A percentile compares a stretch with the other conserved stretches of the same genome.
These are phyloP conservation scores for Lyophyllum semitale DNA, from an alignment of 768 basidiomycete genomes.

Conservation along the genomic window DNA sequence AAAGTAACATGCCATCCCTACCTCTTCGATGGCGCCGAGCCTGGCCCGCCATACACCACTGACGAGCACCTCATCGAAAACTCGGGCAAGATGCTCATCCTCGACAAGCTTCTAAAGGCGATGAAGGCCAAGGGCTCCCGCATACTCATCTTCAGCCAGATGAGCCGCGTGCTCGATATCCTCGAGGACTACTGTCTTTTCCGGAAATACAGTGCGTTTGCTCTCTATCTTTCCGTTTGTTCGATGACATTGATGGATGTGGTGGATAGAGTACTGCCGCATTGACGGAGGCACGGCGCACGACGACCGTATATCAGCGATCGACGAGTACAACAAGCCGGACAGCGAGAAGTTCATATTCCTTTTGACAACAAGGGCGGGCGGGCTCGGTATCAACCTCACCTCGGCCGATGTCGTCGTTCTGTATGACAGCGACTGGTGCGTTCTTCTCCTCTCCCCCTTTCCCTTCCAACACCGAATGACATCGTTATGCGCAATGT, in stretches of 20 bases:
- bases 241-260: constrained; percentile 4
- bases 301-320: constrained; percentile 92
- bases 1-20: constrained; percentile 93
- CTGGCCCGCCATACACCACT: constrained; percentile 97
- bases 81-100: constrained; percentile 95
- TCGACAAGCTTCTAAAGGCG: constrained; percentile 86
- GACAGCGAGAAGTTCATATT: constrained; percentile 96
- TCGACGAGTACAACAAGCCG: constrained; percentile 97
- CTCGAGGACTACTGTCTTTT: constrained; percentile 97
- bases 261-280: constrained; percentile 83
- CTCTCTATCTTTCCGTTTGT: not conserved
- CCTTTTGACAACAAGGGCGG: constrained; percentile 93
- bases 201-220: constrained; percentile 78
- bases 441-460: constrained; percentile 16
- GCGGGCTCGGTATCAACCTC: constrained; percentile 95
- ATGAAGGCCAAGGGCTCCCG: constrained; percentile 95
- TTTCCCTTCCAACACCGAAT: not conserved
- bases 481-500: not conserved
- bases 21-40: constrained; percentile 95
- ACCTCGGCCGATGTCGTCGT: constrained; percentile 95
- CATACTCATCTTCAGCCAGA: constrained; percentile 97
- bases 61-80: constrained; percentile 96
- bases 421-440: constrained; percentile 97
- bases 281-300: constrained; percentile 96
- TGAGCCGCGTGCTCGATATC: constrained; percentile 98